A percentile compares a stretch with the other conserved stretches of the same genome.
Evolutionary conservation across 2,329 filamentous ascomycete genomes (phyloP).

Genomic region (Fusarium compactum): DNA sequence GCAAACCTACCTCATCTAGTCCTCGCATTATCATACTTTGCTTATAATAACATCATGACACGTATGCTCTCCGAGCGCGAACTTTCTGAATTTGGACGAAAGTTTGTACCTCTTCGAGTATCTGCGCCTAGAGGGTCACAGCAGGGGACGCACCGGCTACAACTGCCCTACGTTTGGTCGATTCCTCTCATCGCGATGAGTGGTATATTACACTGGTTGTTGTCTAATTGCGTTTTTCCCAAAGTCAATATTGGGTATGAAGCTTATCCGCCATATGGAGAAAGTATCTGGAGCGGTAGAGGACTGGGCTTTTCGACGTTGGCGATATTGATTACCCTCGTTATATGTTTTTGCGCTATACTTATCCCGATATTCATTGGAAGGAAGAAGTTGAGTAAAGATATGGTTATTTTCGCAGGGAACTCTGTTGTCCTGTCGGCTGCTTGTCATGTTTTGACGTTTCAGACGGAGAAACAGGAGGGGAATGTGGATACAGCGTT

Average conservation of each 20-base stretch:
- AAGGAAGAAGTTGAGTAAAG: not conserved
- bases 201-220: not conserved
- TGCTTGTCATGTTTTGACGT: not conserved
- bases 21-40: not conserved
- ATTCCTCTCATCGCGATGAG: fast-evolving
- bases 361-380: not conserved
- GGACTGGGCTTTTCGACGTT: not conserved
- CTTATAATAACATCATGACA: not conserved
- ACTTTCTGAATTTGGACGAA: not conserved
- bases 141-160: not conserved
- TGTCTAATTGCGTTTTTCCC: not conserved
- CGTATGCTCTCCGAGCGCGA: not conserved
- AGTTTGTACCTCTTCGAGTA: fast-evolving
- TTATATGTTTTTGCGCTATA: not conserved
- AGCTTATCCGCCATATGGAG: not conserved
- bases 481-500: not conserved
- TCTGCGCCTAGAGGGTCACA: not conserved
- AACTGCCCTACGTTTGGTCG: not conserved
- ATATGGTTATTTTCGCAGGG: not conserved
- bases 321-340: fast-evolving
- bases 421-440: not conserved
- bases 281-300: not conserved
- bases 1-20: not conserved
- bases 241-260: not conserved
- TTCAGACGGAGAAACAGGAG: not conserved